These are phyloP conservation scores for Leccinum solheimii DNA, from an alignment of 1,284 basidiomycete species.

Conservation along the genomic window DNA sequence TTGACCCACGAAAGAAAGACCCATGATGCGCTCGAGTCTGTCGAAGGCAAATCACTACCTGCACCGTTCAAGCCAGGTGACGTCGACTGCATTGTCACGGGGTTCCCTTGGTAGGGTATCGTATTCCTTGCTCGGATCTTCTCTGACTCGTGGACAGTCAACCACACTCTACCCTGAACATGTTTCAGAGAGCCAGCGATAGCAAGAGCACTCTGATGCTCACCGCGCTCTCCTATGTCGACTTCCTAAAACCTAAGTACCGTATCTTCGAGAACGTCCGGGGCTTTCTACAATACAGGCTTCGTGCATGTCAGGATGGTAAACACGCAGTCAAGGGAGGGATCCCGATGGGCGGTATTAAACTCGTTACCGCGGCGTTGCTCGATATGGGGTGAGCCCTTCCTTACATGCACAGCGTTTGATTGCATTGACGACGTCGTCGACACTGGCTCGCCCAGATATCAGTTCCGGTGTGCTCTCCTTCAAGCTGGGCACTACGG, in stretches of 20 bases:
- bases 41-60: conserved; percentile 39
- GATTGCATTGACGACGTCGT: background rate
- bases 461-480: conserved; percentile 63
- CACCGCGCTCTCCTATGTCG: conserved; percentile 62
- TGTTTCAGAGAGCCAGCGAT: conserved; percentile 53
- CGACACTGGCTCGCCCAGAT: conserved; percentile 41
- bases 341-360: conserved; percentile 66
- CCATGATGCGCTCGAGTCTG: conserved; percentile 39
- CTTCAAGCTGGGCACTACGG: conserved; percentile 75
- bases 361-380: conserved; percentile 58
- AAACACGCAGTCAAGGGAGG: conserved; percentile 54
- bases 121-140: background rate
- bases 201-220: conserved; percentile 56
- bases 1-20: conserved; percentile 44
- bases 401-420: background rate
- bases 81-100: conserved; percentile 62
- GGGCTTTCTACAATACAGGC: conserved; percentile 60
- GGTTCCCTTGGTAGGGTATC: conserved; percentile 66
- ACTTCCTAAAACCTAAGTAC: conserved; percentile 58
- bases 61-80: conserved; percentile 49
- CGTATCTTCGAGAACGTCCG: conserved; percentile 73
- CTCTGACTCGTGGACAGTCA: conserved; percentile 39
- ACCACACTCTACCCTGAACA: conserved; percentile 57
- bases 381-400: conserved; percentile 58
- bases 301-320: conserved; percentile 53